Base-by-base conservation (phyloP, 495 filamentous ascomycete species). In the Usnea hakonensis region DNA sequence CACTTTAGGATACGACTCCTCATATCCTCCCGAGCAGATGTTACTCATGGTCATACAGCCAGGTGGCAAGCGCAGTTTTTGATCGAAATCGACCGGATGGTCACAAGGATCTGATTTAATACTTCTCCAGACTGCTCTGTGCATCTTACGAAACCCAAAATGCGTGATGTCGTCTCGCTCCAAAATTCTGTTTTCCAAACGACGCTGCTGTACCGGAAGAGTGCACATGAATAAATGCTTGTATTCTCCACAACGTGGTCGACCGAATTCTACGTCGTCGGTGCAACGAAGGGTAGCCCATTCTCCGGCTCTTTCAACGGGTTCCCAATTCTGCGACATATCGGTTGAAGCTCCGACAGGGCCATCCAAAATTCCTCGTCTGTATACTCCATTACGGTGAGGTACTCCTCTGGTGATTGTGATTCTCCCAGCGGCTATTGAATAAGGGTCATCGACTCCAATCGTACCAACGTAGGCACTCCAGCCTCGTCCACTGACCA, bases 1-100 rank as follows among this genome's bases (percentile, higher is more conserved):
- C 48, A 52, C 13, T 23, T 28, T 23, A 2, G 48, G 48, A 30
- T 52, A 52, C 19, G 48, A 26, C 30, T 19, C 48, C 21, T 28
- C 48, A 52, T 52, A 52, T 23, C 48, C 48, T 30, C 48, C 48
- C 23, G 19, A 3, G 30, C 21, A 52, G 19, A 52, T 52, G 21
- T 52, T 52, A 23, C 30, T 52, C 48, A 52, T 52, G 48, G 48
- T 52, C 48, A 26, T 26, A 30, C 48, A 52, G 48, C 48, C 48
- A 13, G 21, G 48, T 26, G 48, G 48, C 21, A 52, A 52, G 48
- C 48, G 21, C 11, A 52, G 11, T 28, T 52, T 14, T 52, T 11
- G 23, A 21, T 52, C n/a, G 30, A 26, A 11, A 26, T 52, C 48
- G 21, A 30, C 11, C 11, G 21, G 21, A 28, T 52, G 48, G 21